Evolutionary conservation across 2,329 filamentous ascomycete species (phyloP).

Genomic region (Alternaria sp.): DNA sequence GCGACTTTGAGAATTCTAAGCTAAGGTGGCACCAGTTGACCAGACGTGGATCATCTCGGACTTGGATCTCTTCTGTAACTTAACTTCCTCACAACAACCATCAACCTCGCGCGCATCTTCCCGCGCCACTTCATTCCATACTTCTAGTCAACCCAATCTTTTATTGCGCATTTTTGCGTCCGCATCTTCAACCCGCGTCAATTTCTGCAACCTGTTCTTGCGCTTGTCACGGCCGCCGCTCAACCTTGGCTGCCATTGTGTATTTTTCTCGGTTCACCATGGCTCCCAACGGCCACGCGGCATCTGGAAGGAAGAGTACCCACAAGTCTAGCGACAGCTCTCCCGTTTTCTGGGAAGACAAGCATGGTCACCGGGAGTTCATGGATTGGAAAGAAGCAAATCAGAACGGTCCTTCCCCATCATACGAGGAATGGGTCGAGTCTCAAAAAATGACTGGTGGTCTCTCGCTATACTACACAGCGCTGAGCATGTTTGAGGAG

Average conservation of each 20-base stretch:
- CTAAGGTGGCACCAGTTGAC: conserved; percentile 38
- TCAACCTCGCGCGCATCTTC: conserved; percentile 28
- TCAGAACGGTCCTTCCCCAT: conserved; percentile 25
- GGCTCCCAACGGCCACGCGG: conserved; percentile 27
- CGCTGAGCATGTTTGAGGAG: conserved; percentile 37
- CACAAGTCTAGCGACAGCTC: conserved; percentile 14
- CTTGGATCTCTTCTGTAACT: conserved; percentile 37
- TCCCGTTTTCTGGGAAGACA: conserved; percentile 26
- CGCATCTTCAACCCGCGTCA: conserved; percentile 12
- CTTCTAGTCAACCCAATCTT: conserved; percentile 9
- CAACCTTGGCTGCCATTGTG: conserved; percentile 11
- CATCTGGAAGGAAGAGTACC: conserved; percentile 6
- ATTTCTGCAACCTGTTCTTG: conserved; percentile 9
- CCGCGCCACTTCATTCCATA: conserved; percentile 18
- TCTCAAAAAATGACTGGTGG: conserved; percentile 34
- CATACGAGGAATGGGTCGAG: conserved; percentile 40
- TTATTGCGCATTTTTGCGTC: conserved; percentile 14
- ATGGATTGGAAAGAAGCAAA: conserved; percentile 30
- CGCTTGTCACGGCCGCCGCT: conserved; percentile 7
- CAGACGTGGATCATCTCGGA: conserved; percentile 43
- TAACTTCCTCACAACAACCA: conserved; percentile 21
- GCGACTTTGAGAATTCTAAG: conserved; percentile 2
- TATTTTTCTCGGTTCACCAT: conserved; percentile 16
- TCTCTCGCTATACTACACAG: conserved; percentile 38
- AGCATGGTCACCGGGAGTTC: conserved; percentile 34